Conservation (phyloP, 345 rosid species). For the Odontarrhena argentea region DNA sequence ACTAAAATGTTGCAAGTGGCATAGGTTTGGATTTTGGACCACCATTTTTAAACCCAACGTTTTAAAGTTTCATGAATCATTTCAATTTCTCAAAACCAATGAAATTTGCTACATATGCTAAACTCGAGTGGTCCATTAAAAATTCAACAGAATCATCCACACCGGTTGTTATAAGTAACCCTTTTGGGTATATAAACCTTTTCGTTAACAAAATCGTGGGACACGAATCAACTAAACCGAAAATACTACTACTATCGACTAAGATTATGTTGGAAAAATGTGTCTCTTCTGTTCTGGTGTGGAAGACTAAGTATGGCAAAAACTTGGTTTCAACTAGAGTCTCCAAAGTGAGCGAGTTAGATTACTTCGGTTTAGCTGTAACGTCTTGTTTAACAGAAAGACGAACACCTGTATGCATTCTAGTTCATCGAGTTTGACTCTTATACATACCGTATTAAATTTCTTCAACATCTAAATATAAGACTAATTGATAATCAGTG, state of each 20-base stretch:
- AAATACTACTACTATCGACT: not conserved
- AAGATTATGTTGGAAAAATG: too few relatives aligned
- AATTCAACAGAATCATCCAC: slow-evolving; percentile 22
- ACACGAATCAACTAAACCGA: not conserved
- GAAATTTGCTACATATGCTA: not conserved
- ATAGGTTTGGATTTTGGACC: slow-evolving; percentile 8
- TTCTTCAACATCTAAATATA: too few relatives aligned
- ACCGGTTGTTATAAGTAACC: slow-evolving; percentile 7
- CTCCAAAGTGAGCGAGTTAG: too few relatives aligned
- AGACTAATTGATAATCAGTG: too few relatives aligned
- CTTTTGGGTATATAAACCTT: not conserved
- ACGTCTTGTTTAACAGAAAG: too few relatives aligned
- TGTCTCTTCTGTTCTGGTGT: too few relatives aligned
- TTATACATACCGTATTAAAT: too few relatives aligned
- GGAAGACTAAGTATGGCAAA: too few relatives aligned
- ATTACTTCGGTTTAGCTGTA: too few relatives aligned
- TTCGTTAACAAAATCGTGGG: not conserved
- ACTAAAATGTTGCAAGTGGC: not conserved
- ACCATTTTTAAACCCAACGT: not conserved
- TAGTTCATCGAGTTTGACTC: too few relatives aligned
- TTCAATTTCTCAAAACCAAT: slow-evolving; percentile 1
- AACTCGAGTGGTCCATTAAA: slow-evolving; percentile 18
- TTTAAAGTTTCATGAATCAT: slow-evolving; percentile 8
- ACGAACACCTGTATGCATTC: too few relatives aligned
- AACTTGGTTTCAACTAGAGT: too few relatives aligned